These are phyloP conservation scores for Rhodotorula sp. DNA, from an alignment of 1,284 basidiomycete genomes.

Conservation along the genomic window DNA sequence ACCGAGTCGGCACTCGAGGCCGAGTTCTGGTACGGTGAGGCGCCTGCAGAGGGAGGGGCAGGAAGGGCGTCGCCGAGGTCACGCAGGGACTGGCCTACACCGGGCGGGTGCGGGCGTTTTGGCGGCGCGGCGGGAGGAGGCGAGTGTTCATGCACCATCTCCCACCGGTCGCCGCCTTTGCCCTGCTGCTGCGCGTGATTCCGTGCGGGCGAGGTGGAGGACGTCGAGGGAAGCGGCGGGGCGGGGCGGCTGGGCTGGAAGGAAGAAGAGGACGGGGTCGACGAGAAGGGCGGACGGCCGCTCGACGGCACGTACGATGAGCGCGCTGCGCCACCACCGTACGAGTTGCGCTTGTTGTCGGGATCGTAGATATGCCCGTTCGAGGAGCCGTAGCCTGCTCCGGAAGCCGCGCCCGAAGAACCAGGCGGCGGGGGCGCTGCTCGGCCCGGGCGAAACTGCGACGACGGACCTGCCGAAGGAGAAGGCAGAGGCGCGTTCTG, in stretches of 20 bases:
- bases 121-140: conserved; percentile 2
- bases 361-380: conserved; percentile 20
- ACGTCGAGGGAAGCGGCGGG: background rate
- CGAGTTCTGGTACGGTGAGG: background rate
- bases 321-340: conserved; percentile 18
- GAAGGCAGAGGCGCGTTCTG: background rate
- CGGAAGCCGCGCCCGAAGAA: background rate
- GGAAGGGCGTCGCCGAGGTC: conserved; percentile 24
- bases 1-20: conserved; percentile 23
- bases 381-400: background rate
- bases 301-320: conserved; percentile 25
- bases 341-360: conserved; percentile 20
- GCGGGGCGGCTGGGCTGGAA: conserved; percentile 7
- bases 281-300: conserved; percentile 21
- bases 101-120: conserved; percentile 4
- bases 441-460: conserved; percentile 21
- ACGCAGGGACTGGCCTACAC: conserved; percentile 14
- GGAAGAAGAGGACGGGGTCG: conserved; percentile 2
- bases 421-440: conserved; percentile 19
- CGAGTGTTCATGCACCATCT: conserved; percentile 14
- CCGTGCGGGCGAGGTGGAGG: conserved; percentile 4
- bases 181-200: background rate
- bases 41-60: background rate
- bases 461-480: background rate
- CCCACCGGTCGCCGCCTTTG: conserved; percentile 13